These are phyloP conservation scores for Orychophragmus violaceus DNA, from an alignment of 345 rosid genomes.

Conservation along the genomic window DNA sequence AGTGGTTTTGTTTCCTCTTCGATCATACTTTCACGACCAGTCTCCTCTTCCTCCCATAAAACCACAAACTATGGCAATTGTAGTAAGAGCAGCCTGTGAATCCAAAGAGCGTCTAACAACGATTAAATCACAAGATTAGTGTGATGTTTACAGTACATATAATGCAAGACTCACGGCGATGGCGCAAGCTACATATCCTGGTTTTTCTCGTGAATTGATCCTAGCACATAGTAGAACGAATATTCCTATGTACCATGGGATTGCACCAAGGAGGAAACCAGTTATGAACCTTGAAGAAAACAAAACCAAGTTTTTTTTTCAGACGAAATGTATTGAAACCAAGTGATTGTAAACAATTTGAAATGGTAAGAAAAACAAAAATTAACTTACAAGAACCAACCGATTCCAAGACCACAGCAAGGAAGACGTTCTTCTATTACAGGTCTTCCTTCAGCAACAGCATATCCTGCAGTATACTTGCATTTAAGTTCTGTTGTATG, in stretches of 20 bases:
- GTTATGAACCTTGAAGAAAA: conserved; percentile 50
- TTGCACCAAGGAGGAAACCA: conserved; percentile 70
- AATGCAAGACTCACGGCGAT: conserved; percentile 47
- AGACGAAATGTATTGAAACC: too few species aligned
- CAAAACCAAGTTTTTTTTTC: not conserved
- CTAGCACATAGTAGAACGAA: conserved; percentile 43
- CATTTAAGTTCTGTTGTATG: too few species aligned
- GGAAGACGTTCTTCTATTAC: conserved; percentile 49
- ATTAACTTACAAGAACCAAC: conserved; percentile 72
- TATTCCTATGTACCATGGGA: conserved; percentile 83
- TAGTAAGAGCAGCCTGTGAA: conserved; percentile 16
- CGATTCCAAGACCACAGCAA: conserved; percentile 74
- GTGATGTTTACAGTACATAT: too few species aligned
- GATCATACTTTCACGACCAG: not conserved
- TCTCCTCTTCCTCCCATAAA: not conserved
- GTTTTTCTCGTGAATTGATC: conserved; percentile 59
- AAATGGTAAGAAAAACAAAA: not conserved
- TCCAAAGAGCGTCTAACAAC: not conserved
- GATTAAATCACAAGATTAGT: not conserved
- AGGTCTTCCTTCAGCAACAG: conserved; percentile 43
- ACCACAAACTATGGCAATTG: conserved; percentile 14
- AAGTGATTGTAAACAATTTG: not conserved
- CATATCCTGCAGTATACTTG: conserved; percentile 61
- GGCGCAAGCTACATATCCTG: conserved; percentile 75
- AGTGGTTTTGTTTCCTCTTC: not conserved